These are phyloP conservation scores for Coriaria nepalensis DNA, from an alignment of 306 rosid species.

Conservation along the genomic window DNA sequence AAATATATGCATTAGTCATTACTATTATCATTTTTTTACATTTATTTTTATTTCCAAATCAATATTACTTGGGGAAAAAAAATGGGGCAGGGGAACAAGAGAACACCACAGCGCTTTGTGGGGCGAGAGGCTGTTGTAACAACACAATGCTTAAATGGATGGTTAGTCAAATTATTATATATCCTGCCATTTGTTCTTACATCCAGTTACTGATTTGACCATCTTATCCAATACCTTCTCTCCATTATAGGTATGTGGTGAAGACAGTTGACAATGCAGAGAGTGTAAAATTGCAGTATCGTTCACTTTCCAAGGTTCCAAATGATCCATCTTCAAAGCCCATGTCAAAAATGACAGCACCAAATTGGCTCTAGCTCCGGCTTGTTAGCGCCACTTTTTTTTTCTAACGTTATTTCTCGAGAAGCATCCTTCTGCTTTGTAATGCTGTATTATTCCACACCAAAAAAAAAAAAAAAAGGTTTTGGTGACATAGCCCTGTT, in stretches of 20 bases:
- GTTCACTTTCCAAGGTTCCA: slow-evolving; percentile 75
- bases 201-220: not conserved
- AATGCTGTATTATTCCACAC: no score
- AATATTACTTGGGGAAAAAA: slow-evolving; percentile 17
- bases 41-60: not conserved
- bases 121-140: slow-evolving; percentile 98
- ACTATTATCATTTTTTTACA: not conserved
- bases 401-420: not conserved
- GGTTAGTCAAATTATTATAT: slow-evolving; percentile 38
- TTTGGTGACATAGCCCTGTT: no score
- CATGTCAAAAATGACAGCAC: slow-evolving; percentile 47
- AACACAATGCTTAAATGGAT: slow-evolving; percentile 97
- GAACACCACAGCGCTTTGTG: slow-evolving; percentile 93
- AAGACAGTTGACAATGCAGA: slow-evolving; percentile 98
- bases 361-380: slow-evolving; percentile 56
- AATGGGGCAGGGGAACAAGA: slow-evolving; percentile 80
- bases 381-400: not conserved
- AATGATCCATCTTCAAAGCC: slow-evolving; percentile 47
- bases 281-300: slow-evolving; percentile 96
- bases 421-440: not conserved
- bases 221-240: slow-evolving; percentile 5
- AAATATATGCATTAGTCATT: slow-evolving; percentile 4
- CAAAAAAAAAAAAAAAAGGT: no score
- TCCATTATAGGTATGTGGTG: slow-evolving; percentile 70
- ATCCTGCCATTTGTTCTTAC: no score